These are phyloP conservation scores for Mrakiaceae sp. DNA, from an alignment of 1,284 basidiomycete species.

Conservation along the genomic window DNA sequence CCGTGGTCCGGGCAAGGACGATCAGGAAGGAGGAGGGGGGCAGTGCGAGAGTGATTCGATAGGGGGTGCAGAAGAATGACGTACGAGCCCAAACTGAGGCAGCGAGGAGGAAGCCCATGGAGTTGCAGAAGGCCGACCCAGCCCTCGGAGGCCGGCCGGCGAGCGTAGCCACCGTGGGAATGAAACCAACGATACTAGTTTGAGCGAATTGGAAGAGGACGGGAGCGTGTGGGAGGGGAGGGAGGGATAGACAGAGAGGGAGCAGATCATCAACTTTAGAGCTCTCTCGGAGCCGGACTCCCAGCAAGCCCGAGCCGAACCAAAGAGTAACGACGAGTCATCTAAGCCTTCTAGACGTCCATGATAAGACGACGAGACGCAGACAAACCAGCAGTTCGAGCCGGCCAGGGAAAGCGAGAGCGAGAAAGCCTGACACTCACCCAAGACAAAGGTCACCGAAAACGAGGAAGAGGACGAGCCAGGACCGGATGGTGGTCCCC, in stretches of 20 bases:
- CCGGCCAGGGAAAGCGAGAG: neutral
- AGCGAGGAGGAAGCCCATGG: conserved; percentile 29
- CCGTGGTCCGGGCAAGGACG: too few species aligned
- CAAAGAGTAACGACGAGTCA: neutral
- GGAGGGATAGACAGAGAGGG: too few species aligned
- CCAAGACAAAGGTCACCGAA: conserved; percentile 19
- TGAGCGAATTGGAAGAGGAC: neutral
- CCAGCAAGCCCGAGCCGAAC: neutral
- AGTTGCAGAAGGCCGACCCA: conserved; percentile 28
- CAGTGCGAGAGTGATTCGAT: too few species aligned
- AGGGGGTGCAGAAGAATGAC: conserved; percentile 5
- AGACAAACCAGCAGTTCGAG: too few species aligned
- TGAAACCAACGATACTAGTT: neutral
- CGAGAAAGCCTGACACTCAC: conserved; percentile 26
- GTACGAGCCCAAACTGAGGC: conserved; percentile 29
- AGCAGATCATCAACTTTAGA: too few species aligned
- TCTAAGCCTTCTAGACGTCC: neutral
- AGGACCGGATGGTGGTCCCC: conserved; percentile 18
- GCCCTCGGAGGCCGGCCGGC: neutral
- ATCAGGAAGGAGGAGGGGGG: too few species aligned
- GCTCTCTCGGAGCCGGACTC: too few species aligned
- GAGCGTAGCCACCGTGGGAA: conserved; percentile 6
- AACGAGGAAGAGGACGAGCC: conserved; percentile 26
- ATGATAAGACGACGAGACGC: neutral
- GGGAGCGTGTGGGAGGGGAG: neutral